These are phyloP conservation scores for Cutaneotrichosporon dermatis DNA, from an alignment of 1,284 basidiomycete species.

Conservation along the genomic window DNA sequence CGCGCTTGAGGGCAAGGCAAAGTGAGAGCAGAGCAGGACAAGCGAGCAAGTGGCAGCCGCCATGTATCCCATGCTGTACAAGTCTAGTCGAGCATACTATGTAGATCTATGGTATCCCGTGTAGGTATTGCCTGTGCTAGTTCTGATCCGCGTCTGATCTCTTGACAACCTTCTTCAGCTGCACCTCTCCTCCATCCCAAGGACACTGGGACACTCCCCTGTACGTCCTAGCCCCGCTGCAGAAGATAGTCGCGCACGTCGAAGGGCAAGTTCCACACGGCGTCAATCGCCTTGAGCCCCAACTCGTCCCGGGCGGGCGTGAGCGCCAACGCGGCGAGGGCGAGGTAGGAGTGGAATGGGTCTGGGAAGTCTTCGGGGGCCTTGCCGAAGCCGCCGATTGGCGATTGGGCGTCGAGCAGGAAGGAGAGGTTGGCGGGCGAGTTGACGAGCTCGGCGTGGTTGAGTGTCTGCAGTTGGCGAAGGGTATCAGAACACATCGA, in stretches of 20 bases:
- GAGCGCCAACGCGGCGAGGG: slow-evolving; percentile 71
- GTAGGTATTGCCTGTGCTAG: background rate
- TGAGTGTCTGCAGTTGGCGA: slow-evolving; percentile 59
- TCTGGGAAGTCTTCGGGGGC: slow-evolving; percentile 74
- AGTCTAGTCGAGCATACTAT: background rate
- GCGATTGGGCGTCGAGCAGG: slow-evolving; percentile 70
- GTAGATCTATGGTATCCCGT: background rate
- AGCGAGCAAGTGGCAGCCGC: too few relatives aligned
- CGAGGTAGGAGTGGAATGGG: slow-evolving; percentile 86
- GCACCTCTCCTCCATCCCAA: too few relatives aligned
- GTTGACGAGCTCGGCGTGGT: slow-evolving; percentile 58
- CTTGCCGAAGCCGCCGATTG: slow-evolving; percentile 79
- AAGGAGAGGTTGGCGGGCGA: slow-evolving; percentile 57
- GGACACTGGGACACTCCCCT: too few relatives aligned
- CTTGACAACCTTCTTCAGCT: too few relatives aligned
- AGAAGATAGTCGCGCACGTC: slow-evolving; percentile 63
- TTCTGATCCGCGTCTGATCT: too few relatives aligned
- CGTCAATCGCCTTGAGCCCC: slow-evolving; percentile 61
- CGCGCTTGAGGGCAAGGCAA: background rate
- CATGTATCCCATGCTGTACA: background rate
- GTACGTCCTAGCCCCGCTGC: background rate
- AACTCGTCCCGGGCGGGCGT: slow-evolving; percentile 54
- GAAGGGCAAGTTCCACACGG: slow-evolving; percentile 63
- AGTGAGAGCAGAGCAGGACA: background rate
- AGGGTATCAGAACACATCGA: background rate